phyloP scores from a whole-genome alignment of 768 basidiomycete species.

The Clitopilus hobsonii region DNA sequence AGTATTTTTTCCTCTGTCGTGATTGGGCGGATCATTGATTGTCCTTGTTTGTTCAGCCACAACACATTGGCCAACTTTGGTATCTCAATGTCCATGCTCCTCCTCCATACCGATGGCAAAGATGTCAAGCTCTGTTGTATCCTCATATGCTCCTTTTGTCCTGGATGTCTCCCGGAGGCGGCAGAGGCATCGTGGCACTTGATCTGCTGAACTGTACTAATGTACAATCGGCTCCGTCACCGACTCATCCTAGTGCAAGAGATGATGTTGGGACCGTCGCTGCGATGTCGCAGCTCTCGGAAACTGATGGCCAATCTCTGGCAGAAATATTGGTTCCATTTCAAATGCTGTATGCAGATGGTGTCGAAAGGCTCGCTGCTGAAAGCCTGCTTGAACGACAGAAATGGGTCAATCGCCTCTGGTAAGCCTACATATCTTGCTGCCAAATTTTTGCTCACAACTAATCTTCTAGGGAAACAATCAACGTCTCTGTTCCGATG shows the following conservation, averaged over 20 bases:
- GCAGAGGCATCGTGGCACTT: constrained; percentile 79
- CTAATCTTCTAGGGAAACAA: constrained; percentile 57
- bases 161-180: constrained; percentile 82
- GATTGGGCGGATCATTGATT: constrained; percentile 10
- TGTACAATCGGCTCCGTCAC: constrained; percentile 79
- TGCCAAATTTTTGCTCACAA: constrained; percentile 4
- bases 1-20: constrained; percentile 16
- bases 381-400: constrained; percentile 84
- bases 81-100: constrained; percentile 89
- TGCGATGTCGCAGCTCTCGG: constrained; percentile 57
- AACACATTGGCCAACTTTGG: constrained; percentile 83
- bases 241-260: constrained; percentile 71
- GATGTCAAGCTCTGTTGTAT: constrained; percentile 78
- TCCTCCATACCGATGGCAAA: constrained; percentile 75
- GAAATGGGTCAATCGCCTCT: constrained; percentile 88
- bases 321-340: constrained; percentile 83
- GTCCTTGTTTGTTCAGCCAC: constrained; percentile 49
- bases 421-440: constrained; percentile 43
- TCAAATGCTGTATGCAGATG: constrained; percentile 86
- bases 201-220: constrained; percentile 85
- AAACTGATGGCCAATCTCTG: constrained; percentile 41
- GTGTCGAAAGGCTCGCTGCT: constrained; percentile 83
- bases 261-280: constrained; percentile 89
- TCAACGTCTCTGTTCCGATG: constrained; percentile 50
- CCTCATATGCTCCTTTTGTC: constrained; percentile 82